phyloP scores from a whole-genome alignment of 176 grass and related monocot species.

The Musa schizocarpa region DNA sequence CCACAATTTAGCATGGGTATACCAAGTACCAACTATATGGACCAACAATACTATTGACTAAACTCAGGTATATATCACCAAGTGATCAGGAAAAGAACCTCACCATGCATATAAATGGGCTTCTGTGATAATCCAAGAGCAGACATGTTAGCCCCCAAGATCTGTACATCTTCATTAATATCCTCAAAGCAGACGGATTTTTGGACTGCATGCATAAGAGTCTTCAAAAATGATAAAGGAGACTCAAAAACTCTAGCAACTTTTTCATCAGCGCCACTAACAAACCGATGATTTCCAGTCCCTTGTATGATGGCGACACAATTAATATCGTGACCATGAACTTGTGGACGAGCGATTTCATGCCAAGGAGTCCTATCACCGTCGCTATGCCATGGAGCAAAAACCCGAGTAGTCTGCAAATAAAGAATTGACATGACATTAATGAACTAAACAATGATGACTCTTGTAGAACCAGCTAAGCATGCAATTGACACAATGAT shows the following conservation, averaged over 20 bases:
- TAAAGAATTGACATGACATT: constrained; percentile 19
- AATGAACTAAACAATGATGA: constrained; percentile 20
- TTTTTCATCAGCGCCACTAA: constrained; percentile 97
- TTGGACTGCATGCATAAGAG: constrained; percentile 55
- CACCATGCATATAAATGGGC: constrained; percentile 85
- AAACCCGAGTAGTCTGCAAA: constrained; percentile 73
- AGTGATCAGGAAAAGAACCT: constrained; percentile 4
- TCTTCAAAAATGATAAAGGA: constrained; percentile 85
- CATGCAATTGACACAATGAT: not conserved
- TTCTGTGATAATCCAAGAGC: constrained; percentile 97
- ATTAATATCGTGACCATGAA: constrained; percentile 95
- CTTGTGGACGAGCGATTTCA: constrained; percentile 72
- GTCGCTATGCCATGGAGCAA: constrained; percentile 74
- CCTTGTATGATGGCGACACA: constrained; percentile 70
- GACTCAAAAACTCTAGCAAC: constrained; percentile 91
- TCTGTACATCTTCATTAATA: constrained; percentile 53
- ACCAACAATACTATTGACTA: not conserved
- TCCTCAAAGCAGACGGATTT: constrained; percentile 45
- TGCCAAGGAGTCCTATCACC: constrained; percentile 48
- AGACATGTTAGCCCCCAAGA: constrained; percentile 98
- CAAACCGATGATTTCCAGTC: constrained; percentile 67
- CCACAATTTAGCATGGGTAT: not conserved
- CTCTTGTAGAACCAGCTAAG: not conserved
- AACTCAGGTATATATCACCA: not conserved
- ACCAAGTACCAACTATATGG: not conserved